These are phyloP conservation scores for Monosporascus ibericus DNA, from an alignment of 2,329 filamentous ascomycete species.

Conservation along the genomic window DNA sequence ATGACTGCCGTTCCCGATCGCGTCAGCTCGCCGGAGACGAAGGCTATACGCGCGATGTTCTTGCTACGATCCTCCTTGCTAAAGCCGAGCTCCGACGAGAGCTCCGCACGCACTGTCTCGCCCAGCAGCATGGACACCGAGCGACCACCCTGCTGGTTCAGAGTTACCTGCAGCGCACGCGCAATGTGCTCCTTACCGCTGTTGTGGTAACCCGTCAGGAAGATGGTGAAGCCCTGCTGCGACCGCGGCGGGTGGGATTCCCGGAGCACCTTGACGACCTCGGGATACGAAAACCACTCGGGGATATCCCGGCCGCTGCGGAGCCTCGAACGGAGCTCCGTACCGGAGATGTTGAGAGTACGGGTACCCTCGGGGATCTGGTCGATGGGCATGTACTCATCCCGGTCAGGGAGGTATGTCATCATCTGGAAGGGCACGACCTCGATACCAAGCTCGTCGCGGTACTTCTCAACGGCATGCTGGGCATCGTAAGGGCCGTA, in stretches of 20 bases:
- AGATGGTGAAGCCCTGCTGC: conserved; percentile 94
- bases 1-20: conserved; percentile 91
- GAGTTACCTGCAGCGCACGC: conserved; percentile 88
- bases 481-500: conserved; percentile 98
- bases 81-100: conserved; percentile 94
- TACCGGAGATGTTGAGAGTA: conserved; percentile 82
- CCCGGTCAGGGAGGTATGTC: conserved; percentile 94
- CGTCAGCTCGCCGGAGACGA: conserved; percentile 92
- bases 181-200: conserved; percentile 95
- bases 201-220: conserved; percentile 96
- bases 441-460: conserved; percentile 93
- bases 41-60: conserved; percentile 94
- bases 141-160: conserved; percentile 96
- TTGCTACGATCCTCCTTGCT: conserved; percentile 84
- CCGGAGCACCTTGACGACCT: conserved; percentile 92
- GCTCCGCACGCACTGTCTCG: conserved; percentile 88
- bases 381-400: conserved; percentile 93
- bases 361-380: conserved; percentile 77
- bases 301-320: conserved; percentile 91
- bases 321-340: conserved; percentile 87
- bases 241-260: conserved; percentile 91
- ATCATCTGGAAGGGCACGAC: conserved; percentile 99
- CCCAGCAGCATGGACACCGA: conserved; percentile 91
- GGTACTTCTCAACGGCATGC: conserved; percentile 93
- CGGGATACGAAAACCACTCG: conserved; percentile 99